Base-by-base conservation (phyloP, 805 yeast genomes). In the Lipomyces yamadae region DNA sequence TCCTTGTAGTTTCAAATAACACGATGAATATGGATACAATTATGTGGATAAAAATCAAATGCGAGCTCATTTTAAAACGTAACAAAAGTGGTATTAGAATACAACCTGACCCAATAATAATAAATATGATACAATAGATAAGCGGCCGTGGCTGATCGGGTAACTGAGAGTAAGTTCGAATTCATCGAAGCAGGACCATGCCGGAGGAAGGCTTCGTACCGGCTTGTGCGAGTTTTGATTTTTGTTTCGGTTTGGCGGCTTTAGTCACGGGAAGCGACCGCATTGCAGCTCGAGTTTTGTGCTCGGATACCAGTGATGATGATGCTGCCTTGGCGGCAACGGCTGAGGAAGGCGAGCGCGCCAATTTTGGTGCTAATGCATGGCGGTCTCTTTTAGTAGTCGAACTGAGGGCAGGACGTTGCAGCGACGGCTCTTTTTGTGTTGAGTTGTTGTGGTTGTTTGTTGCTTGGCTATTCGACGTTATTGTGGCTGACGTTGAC, bases 41-140 rank as follows among this genome's bases (percentile, higher is more conserved):
- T 42, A 15, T 15, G 15, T 42, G n/a, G 24, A 24, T 24, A 24
- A 24, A 24, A 24, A 24, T 24, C 24, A 24, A 24, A 24, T 24
- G 24, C 24, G 24, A 24, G 24, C 24, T 24, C 24, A 37, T 10
- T 13, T 37, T 13, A 8, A 37, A 37, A 4, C 48, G 18, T 42
- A 42, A 42, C 24, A 42, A 24, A 24, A 24, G 24, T 24, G 48
- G 48, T 42, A 42, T 42, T 42, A 42, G n/a, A 42, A 42, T 42
- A 42, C 48, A 42, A 42, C 48, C 48, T 15, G 48, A 42, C 48
- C 48, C 48, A 42, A 42, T 42, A 42, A 42, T 42, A n/a, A 42
- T 42, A 24, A 24, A 24, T 24, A 24, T 24, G 24, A 24, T 24
- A 24, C 24, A 24, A 24, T 24, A 24, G 24, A 24, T 24, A 24